A percentile compares a stretch with the other conserved stretches of the same genome.
These are phyloP conservation scores for Ramalina intermedia DNA, from an alignment of 495 filamentous ascomycete species.

Conservation along the genomic window DNA sequence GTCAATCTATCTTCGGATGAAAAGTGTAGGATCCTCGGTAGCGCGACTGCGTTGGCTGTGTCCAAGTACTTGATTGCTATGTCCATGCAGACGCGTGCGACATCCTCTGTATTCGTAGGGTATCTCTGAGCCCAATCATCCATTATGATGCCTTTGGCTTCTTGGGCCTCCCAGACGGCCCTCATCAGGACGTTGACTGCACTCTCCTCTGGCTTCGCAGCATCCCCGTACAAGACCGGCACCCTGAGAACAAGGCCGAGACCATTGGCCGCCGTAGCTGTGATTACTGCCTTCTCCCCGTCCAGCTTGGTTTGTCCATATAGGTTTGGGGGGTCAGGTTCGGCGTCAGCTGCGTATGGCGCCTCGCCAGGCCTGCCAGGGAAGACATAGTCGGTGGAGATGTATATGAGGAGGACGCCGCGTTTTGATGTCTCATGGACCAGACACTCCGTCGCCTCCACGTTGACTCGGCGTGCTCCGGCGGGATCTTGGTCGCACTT, in stretches of 20 bases:
- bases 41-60: conserved; percentile 22
- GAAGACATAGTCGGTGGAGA: conserved; percentile 94
- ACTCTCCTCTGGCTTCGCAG: conserved; percentile 53
- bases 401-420: conserved; percentile 68
- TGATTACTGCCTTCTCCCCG: conserved; percentile 61
- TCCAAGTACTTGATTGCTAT: conserved; percentile 53
- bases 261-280: conserved; percentile 35
- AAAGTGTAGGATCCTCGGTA: conserved; percentile 74
- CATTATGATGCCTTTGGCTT: conserved; percentile 52
- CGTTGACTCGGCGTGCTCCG: conserved; percentile 60
- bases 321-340: conserved; percentile 59
- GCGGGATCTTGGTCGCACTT: conserved; percentile 67
- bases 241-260: conserved; percentile 63
- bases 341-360: conserved; percentile 56
- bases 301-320: conserved; percentile 84
- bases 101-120: conserved; percentile 78
- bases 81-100: conserved; percentile 63
- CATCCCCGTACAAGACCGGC: conserved; percentile 73
- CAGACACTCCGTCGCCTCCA: conserved; percentile 51
- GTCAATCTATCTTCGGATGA: conserved; percentile 75
- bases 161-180: conserved; percentile 51
- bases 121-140: conserved; percentile 81
- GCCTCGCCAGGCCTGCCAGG: conserved; percentile 68
- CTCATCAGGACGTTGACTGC: conserved; percentile 74
- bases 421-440: conserved; percentile 49